phyloP scores from a whole-genome alignment of 306 rosid genomes.

The Rosa lucieae region DNA sequence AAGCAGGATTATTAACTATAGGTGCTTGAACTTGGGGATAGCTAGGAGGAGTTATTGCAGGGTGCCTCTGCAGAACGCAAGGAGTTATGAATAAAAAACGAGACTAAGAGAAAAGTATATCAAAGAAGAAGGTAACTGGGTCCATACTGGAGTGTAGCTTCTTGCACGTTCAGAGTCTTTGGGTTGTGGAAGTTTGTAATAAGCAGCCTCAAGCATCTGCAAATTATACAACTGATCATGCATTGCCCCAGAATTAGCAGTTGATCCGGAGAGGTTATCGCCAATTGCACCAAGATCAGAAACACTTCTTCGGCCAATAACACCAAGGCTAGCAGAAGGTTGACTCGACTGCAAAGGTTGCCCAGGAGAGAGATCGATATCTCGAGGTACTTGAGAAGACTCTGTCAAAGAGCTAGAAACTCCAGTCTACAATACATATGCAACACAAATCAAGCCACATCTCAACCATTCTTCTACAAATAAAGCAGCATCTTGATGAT shows the following conservation, averaged over 20 bases:
- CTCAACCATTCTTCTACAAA: background rate
- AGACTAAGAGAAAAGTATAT: conserved; percentile 10
- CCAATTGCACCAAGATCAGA: conserved; percentile 91
- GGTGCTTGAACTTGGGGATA: conserved; percentile 97
- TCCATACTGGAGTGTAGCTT: conserved; percentile 73
- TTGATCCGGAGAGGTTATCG: conserved; percentile 59
- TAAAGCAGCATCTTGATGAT: background rate
- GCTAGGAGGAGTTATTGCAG: conserved; percentile 72
- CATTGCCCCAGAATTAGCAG: conserved; percentile 57
- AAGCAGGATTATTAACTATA: conserved; percentile 86
- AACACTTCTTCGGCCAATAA: conserved; percentile 95
- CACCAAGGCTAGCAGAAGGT: conserved; percentile 76
- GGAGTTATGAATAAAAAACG: conserved; percentile 14
- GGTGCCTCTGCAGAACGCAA: conserved; percentile 63
- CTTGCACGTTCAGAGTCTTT: conserved; percentile 95
- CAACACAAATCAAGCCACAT: conserved; percentile 20
- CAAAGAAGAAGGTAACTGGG: conserved; percentile 10
- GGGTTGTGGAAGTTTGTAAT: conserved; percentile 73
- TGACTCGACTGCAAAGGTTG: conserved; percentile 86
- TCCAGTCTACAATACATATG: conserved; percentile 55
- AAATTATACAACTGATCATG: conserved; percentile 73
- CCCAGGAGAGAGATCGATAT: conserved; percentile 82
- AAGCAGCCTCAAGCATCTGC: conserved; percentile 92
- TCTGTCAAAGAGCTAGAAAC: conserved; percentile 70
- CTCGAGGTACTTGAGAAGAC: conserved; percentile 63